A percentile compares a stretch with the other conserved stretches of the same genome.
Conservation (phyloP, 2,329 filamentous ascomycete genomes). For the Sphaceloma murrayae region DNA sequence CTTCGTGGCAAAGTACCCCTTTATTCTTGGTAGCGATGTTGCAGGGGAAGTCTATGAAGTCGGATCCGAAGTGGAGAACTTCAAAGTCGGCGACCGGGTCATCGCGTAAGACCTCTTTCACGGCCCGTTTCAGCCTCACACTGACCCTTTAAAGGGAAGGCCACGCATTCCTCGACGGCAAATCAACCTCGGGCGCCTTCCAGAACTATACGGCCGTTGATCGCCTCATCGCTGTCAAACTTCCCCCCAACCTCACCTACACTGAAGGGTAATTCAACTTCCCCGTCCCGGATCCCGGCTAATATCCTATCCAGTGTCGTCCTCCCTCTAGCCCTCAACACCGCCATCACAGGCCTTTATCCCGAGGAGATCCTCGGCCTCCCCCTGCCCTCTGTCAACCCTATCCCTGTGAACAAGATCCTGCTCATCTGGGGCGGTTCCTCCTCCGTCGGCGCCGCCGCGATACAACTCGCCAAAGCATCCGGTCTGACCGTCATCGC, state of each 20-base stretch:
- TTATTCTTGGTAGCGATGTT: conserved; percentile 30
- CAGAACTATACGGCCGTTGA: conserved; percentile 29
- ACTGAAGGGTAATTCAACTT: conserved; percentile 30
- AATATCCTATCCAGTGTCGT: no score
- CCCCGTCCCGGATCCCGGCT: no score
- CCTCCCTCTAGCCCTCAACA: conserved; percentile 38
- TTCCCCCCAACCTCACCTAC: conserved; percentile 33
- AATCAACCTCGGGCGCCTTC: conserved; percentile 21
- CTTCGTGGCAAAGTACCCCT: conserved; percentile 29
- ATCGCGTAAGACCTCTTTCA: conserved; percentile 25
- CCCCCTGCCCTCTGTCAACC: conserved; percentile 29
- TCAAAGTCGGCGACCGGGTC: conserved; percentile 44
- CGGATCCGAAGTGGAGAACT: conserved; percentile 38
- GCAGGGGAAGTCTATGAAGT: conserved; percentile 30
- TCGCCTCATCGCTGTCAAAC: conserved; percentile 28
- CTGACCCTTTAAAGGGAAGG: neutral
- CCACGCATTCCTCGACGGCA: conserved; percentile 1
- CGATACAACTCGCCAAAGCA: conserved; percentile 30
- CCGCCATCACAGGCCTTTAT: conserved; percentile 37
- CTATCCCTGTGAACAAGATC: conserved; percentile 29
- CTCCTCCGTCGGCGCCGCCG: conserved; percentile 28
- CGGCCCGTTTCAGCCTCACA: conserved; percentile 1
- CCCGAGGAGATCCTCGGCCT: conserved; percentile 32
- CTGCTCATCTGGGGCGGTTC: conserved; percentile 33
- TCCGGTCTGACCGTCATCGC: conserved; percentile 29